phyloP scores from a whole-genome alignment of 208 protist species.

The Leishmania martiniquensis region DNA sequence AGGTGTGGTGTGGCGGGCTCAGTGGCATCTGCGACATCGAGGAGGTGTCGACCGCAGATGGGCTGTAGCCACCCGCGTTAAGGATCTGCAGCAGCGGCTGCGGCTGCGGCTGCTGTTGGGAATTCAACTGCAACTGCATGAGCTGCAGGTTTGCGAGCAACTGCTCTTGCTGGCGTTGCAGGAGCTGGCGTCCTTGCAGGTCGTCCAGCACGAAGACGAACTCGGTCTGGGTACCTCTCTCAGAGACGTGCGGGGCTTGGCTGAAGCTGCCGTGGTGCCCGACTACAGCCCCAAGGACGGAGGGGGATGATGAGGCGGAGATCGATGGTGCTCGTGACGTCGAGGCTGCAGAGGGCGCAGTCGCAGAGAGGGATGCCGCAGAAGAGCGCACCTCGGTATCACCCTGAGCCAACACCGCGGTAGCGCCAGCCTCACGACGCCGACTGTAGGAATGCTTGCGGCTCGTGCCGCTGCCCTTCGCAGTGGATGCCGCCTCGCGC shows the following conservation, averaged over 20 bases:
- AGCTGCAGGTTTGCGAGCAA: background rate
- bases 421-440: background rate
- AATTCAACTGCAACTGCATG: slow-evolving; percentile 6
- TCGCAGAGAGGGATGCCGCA: background rate
- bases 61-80: slow-evolving; percentile 6
- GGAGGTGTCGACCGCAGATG: background rate
- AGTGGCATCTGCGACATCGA: slow-evolving; percentile 9
- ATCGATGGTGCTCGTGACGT: background rate
- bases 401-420: background rate
- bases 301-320: background rate
- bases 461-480: background rate
- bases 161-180: slow-evolving; percentile 21
- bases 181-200: slow-evolving; percentile 19
- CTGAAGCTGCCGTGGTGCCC: background rate
- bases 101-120: background rate
- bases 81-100: slow-evolving; percentile 6
- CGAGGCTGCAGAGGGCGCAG: background rate
- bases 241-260: background rate
- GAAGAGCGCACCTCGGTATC: background rate
- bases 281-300: background rate
- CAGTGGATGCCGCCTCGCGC: background rate
- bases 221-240: slow-evolving; percentile 22
- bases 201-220: slow-evolving; percentile 29
- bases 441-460: background rate
- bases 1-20: background rate